Conservation (phyloP, 2,329 filamentous ascomycete genomes). For the Cladosporium colombiae region DNA sequence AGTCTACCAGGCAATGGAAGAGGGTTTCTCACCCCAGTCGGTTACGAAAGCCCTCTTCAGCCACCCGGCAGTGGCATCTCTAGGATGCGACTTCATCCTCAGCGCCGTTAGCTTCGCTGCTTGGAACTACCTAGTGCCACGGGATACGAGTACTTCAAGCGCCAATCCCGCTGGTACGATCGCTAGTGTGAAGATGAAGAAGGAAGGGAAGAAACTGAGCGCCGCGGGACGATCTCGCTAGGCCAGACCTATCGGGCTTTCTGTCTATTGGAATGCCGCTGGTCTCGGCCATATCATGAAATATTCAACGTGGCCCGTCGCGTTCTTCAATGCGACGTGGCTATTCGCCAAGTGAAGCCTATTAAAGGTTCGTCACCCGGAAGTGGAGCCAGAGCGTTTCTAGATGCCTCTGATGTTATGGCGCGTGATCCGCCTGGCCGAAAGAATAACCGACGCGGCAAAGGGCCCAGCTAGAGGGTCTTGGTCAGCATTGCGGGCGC, state of each 20-base stretch:
- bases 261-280: not conserved
- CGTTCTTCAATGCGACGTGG: not conserved
- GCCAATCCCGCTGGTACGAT: not conserved
- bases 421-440: not conserved
- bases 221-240: not conserved
- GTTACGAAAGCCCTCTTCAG: constrained; percentile 26
- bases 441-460: not conserved
- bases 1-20: constrained; percentile 6
- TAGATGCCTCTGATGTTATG: not conserved
- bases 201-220: not conserved
- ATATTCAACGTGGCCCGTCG: not conserved
- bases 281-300: not conserved
- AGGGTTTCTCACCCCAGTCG: constrained; percentile 1
- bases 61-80: constrained; percentile 36
- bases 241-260: not conserved
- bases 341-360: not conserved
- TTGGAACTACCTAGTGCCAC: constrained; percentile 22
- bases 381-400: not conserved
- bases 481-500: not conserved
- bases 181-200: not conserved
- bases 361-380: not conserved
- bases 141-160: not conserved
- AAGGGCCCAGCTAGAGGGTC: not conserved
- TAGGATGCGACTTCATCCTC: constrained; percentile 34
- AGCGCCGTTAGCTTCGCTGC: constrained; percentile 24